phyloP scores from a whole-genome alignment of 108 stramenopile species.

The Aurantiochytrium sp. region DNA sequence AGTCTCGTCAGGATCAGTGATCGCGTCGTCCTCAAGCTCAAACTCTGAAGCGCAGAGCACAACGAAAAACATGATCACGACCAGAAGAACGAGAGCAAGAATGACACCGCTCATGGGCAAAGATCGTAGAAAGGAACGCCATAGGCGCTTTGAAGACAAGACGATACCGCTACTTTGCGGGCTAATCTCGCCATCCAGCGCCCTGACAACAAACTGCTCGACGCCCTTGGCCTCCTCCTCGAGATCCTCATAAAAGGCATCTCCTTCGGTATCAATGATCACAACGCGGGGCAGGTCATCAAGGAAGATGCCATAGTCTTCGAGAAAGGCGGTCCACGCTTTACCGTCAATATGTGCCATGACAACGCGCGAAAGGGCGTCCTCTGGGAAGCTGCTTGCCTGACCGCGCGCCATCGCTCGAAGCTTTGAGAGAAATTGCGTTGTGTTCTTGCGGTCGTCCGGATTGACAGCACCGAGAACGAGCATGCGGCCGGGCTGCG shows the following conservation, averaged over 20 bases:
- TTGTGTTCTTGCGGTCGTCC: neutral
- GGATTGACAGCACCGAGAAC: neutral
- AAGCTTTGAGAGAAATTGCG: neutral
- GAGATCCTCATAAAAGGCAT: neutral
- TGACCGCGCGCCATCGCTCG: neutral
- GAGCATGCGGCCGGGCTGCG: neutral
- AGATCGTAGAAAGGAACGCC: neutral
- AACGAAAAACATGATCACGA: neutral
- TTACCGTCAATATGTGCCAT: neutral
- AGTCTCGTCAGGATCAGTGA: neutral
- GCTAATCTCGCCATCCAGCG: neutral
- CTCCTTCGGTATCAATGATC: neutral
- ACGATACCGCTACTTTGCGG: neutral
- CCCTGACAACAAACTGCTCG: neutral
- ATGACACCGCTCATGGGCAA: neutral
- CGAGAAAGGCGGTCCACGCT: neutral
- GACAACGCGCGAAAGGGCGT: neutral
- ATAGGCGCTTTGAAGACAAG: neutral
- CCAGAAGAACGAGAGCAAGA: neutral
- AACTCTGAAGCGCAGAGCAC: neutral
- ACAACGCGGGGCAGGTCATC: neutral
- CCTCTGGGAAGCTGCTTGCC: neutral
- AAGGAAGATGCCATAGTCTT: neutral
- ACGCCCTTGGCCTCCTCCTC: neutral
- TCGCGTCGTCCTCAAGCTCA: neutral